A percentile compares a stretch with the other conserved stretches of the same genome.
Evolutionary conservation across 495 filamentous ascomycete genomes (phyloP).

Genomic region (Eremomyces bilateralis): DNA sequence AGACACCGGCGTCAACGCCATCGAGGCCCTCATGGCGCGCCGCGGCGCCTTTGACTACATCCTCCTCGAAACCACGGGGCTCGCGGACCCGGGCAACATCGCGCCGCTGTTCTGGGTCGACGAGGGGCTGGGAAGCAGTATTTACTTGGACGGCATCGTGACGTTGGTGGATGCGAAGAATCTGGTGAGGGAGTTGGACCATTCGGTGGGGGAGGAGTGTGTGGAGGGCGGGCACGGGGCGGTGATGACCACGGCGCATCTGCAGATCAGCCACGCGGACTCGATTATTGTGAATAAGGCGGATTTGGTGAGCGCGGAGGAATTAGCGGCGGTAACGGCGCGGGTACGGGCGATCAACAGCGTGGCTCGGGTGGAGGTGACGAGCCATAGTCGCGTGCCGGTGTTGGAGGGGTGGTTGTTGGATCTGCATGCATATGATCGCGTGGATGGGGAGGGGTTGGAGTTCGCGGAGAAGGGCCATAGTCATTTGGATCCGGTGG

Average conservation of each 20-base stretch:
- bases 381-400: slow-evolving; percentile 56
- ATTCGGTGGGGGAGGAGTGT: slow-evolving; percentile 27
- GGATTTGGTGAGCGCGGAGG: slow-evolving; percentile 55
- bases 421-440: slow-evolving; percentile 84
- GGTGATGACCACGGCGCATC: slow-evolving; percentile 60
- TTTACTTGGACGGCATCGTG: slow-evolving; percentile 92
- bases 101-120: slow-evolving; percentile 96
- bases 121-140: slow-evolving; percentile 76
- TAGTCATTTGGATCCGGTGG: slow-evolving; percentile 52
- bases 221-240: slow-evolving; percentile 14
- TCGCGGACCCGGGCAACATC: slow-evolving; percentile 89
- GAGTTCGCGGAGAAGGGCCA: slow-evolving; percentile 40
- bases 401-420: slow-evolving; percentile 66
- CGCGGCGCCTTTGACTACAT: slow-evolving; percentile 95
- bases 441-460: slow-evolving; percentile 34
- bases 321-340: slow-evolving; percentile 40
- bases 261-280: slow-evolving; percentile 95
- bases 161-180: slow-evolving; percentile 94
- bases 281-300: slow-evolving; percentile 84
- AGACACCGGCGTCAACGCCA: slow-evolving; percentile 75
- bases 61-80: slow-evolving; percentile 83
- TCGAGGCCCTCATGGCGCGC: slow-evolving; percentile 89
- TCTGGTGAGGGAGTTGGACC: slow-evolving; percentile 57
- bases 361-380: slow-evolving; percentile 65
- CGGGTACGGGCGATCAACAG: slow-evolving; percentile 72